phyloP scores from a whole-genome alignment of 495 filamentous ascomycete species.

The Articulospora tetracladia region DNA sequence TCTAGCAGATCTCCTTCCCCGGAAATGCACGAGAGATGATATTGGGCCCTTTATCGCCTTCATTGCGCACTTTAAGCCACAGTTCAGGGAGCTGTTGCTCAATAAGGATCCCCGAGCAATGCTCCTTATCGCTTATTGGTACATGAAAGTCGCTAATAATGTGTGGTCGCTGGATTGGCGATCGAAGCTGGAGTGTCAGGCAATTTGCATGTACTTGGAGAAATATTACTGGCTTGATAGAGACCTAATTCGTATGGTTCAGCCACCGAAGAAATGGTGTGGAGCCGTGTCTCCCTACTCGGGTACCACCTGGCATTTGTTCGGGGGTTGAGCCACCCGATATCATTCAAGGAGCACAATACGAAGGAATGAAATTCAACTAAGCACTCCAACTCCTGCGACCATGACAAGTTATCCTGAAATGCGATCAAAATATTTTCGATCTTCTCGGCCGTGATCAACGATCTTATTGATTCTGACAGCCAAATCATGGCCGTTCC shows the following conservation, averaged over 20 bases:
- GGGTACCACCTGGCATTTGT: not conserved
- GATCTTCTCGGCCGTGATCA: no score
- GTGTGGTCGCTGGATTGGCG: not conserved
- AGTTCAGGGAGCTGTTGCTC: not conserved
- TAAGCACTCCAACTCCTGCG: no score
- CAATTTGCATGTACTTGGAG: constrained; percentile 1
- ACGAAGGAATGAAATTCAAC: no score
- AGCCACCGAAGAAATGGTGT: not conserved
- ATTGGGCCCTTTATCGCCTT: not conserved
- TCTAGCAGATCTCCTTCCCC: constrained; percentile 23
- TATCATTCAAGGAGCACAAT: no score
- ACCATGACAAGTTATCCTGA: no score
- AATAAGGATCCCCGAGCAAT: not conserved
- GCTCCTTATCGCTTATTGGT: constrained; percentile 2
- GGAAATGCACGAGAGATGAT: not conserved
- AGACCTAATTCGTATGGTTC: not conserved
- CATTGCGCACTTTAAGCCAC: not conserved
- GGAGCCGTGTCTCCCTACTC: not conserved
- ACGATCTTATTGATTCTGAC: no score
- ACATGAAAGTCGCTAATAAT: not conserved
- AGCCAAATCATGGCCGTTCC: no score
- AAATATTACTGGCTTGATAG: not conserved
- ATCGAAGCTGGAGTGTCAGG: not conserved
- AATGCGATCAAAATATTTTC: no score
- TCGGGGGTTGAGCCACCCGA: not conserved